Percentiles rank a stretch among this genome's conserved stretches.
Conservation (phyloP, 495 filamentous ascomycete genomes). For the Mytilinidion resinicola region DNA sequence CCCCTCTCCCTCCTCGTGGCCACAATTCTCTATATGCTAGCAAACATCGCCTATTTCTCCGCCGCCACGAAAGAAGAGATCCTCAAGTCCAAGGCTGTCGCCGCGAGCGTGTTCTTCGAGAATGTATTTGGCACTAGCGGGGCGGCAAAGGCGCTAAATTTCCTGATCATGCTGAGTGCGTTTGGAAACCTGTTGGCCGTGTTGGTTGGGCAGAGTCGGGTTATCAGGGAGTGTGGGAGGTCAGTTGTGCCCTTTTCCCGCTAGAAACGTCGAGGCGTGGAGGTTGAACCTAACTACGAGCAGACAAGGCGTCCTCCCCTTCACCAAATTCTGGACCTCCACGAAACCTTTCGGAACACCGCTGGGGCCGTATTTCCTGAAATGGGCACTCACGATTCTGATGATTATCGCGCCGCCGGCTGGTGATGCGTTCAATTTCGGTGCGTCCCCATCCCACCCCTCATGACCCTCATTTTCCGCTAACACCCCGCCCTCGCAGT, state of each 20-base stretch:
- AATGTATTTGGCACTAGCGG: slow-evolving; percentile 50
- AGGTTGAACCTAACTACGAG: background rate
- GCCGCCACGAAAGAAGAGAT: slow-evolving; percentile 52
- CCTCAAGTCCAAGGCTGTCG: slow-evolving; percentile 46
- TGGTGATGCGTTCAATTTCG: slow-evolving; percentile 55
- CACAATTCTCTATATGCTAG: slow-evolving; percentile 52
- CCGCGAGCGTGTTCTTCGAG: slow-evolving; percentile 54
- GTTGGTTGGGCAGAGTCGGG: slow-evolving; percentile 50
- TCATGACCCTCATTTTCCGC: too few species aligned
- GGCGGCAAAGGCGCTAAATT: slow-evolving; percentile 49
- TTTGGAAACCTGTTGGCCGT: slow-evolving; percentile 60
- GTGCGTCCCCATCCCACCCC: background rate
- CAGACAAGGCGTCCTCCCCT: slow-evolving; percentile 62
- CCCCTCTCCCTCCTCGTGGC: slow-evolving; percentile 46
- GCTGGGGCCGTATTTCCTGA: slow-evolving; percentile 41
- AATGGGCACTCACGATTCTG: slow-evolving; percentile 53
- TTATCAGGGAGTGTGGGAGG: slow-evolving; percentile 55
- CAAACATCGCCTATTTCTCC: slow-evolving; percentile 58
- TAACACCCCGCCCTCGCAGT: too few species aligned
- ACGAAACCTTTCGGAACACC: slow-evolving; percentile 51
- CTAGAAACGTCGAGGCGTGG: background rate
- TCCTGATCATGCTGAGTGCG: slow-evolving; percentile 56
- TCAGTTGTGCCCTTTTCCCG: slow-evolving; percentile 19
- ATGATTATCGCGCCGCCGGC: slow-evolving; percentile 63
- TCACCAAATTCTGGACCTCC: slow-evolving; percentile 56